Conservation (phyloP, 768 basidiomycete species). For the Boletus coccyginus region DNA sequence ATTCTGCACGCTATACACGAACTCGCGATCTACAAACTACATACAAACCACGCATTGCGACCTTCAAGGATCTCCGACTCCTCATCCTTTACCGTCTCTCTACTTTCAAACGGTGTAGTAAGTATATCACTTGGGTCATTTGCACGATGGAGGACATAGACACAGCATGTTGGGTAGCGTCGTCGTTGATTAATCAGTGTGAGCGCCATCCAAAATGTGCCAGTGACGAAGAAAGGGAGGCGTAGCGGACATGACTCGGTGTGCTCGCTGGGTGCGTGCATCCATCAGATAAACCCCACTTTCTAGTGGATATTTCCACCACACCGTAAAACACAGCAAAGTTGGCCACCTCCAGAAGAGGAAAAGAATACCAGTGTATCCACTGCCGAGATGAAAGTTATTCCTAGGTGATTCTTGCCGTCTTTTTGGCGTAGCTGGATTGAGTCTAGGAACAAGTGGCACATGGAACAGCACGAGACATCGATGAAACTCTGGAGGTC, state of each 20-base stretch:
- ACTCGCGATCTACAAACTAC: conserved; percentile 34
- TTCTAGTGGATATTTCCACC: background rate
- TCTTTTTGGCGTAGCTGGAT: no score
- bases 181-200: conserved; percentile 57
- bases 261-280: conserved; percentile 8
- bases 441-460: no score
- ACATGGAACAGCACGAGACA: no score
- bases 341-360: conserved; percentile 38
- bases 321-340: no score
- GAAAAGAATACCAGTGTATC: conserved; percentile 41
- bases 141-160: conserved; percentile 48
- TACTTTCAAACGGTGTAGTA: conserved; percentile 46
- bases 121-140: conserved; percentile 59
- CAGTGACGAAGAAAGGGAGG: conserved; percentile 49
- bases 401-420: no score
- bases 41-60: conserved; percentile 52
- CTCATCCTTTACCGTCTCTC: conserved; percentile 29
- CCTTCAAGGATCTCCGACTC: conserved; percentile 47
- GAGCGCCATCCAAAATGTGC: conserved; percentile 49
- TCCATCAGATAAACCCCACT: background rate
- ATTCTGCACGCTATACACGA: background rate
- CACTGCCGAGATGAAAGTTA: conserved; percentile 32
- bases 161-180: conserved; percentile 48
- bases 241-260: conserved; percentile 45
- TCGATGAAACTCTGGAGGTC: no score